Evolutionary conservation across 2,329 filamentous ascomycete species (phyloP).

Genomic region (Epicoccum sorghinum): DNA sequence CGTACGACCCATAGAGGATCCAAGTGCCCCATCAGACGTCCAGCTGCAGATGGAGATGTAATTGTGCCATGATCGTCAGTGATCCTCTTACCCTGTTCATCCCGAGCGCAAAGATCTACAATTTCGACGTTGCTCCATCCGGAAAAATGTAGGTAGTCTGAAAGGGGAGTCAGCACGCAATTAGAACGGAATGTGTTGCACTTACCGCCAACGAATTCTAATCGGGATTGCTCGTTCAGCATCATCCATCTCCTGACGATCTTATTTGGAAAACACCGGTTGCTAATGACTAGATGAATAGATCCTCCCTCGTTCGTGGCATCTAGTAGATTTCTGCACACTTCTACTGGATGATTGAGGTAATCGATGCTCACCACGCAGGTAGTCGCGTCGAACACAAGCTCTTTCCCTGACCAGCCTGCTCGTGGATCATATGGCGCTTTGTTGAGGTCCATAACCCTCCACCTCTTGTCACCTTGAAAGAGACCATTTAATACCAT

Average conservation of each 20-base stretch:
- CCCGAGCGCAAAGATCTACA: constrained; percentile 55
- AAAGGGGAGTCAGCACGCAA: neutral
- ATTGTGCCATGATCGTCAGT: constrained; percentile 33
- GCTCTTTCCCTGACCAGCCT: constrained; percentile 11
- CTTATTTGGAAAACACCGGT: constrained; percentile 62
- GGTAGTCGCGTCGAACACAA: constrained; percentile 53
- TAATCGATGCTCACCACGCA: constrained; percentile 62
- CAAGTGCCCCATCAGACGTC: constrained; percentile 22
- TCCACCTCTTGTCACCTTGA: constrained; percentile 38
- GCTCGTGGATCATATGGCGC: constrained; percentile 37
- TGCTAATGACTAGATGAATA: constrained; percentile 59
- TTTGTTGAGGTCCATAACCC: constrained; percentile 52
- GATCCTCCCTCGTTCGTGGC: constrained; percentile 51
- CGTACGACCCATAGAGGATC: constrained; percentile 39
- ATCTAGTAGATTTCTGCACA: constrained; percentile 51
- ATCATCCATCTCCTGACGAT: constrained; percentile 57
- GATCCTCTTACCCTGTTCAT: constrained; percentile 27
- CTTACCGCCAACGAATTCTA: constrained; percentile 56
- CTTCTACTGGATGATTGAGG: constrained; percentile 53
- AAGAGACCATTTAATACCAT: constrained; percentile 49
- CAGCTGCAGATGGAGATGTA: constrained; percentile 11
- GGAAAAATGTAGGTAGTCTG: constrained; percentile 57
- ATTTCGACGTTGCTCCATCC: constrained; percentile 61
- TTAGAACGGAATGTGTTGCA: neutral
- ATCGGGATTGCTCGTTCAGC: constrained; percentile 52